Evolutionary conservation across 495 filamentous ascomycete genomes (phyloP).

Genomic region (Lophiostoma macrostomum): DNA sequence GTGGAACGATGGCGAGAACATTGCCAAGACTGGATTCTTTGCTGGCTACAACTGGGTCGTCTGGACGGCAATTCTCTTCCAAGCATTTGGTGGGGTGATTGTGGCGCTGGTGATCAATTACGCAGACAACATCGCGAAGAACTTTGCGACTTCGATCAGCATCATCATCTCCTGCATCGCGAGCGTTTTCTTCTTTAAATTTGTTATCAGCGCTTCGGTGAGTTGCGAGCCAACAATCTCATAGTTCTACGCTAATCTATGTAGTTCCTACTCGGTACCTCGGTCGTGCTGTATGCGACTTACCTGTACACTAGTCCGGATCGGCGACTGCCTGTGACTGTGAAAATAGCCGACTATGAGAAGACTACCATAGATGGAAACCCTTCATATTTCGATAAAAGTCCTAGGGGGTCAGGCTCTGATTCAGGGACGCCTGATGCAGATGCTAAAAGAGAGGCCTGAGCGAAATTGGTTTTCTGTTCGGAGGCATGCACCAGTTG

Average conservation of each 20-base stretch:
- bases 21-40: slow-evolving; percentile 83
- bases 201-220: slow-evolving; percentile 68
- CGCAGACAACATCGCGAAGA: slow-evolving; percentile 85
- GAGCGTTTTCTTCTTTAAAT: slow-evolving; percentile 81
- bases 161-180: slow-evolving; percentile 80
- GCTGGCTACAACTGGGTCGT: slow-evolving; percentile 89
- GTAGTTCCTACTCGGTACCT: slow-evolving; percentile 81
- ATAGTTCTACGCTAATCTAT: background rate
- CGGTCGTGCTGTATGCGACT: slow-evolving; percentile 72
- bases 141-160: slow-evolving; percentile 85
- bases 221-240: too few species aligned
- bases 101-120: slow-evolving; percentile 83
- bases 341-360: slow-evolving; percentile 72
- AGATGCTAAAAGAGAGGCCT: slow-evolving; percentile 32
- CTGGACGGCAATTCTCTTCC: slow-evolving; percentile 77
- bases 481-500: too few species aligned
- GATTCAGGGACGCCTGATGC: slow-evolving; percentile 24
- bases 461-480: slow-evolving; percentile 1
- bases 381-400: slow-evolving; percentile 50
- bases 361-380: slow-evolving; percentile 58
- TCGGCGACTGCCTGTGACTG: slow-evolving; percentile 60
- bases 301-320: slow-evolving; percentile 69
- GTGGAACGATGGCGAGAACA: slow-evolving; percentile 78
- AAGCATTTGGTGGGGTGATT: slow-evolving; percentile 78
- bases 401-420: slow-evolving; percentile 35